Evolutionary conservation across 768 basidiomycete species (phyloP).

Genomic region (Pisolithus microcarpus): DNA sequence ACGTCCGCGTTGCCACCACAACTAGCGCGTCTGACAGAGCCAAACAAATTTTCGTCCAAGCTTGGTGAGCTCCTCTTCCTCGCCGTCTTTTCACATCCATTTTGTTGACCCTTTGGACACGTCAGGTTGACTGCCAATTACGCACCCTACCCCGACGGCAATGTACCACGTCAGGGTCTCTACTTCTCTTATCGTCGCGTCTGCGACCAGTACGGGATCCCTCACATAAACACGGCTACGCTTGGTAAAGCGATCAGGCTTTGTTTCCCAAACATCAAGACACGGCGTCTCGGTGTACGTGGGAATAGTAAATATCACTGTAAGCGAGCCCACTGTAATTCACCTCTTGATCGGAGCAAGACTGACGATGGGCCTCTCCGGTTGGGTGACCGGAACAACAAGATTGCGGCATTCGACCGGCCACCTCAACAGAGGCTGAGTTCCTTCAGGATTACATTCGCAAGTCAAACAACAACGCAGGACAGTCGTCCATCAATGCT

Average conservation of each 20-base stretch:
- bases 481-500: conserved; percentile 68
- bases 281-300: conserved; percentile 82
- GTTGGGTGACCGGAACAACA: conserved; percentile 5
- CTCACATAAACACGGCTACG: conserved; percentile 93
- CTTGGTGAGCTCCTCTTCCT: conserved; percentile 53
- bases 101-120: conserved; percentile 13
- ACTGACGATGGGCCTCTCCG: conserved; percentile 24
- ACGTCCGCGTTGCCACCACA: conserved; percentile 82
- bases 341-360: conserved; percentile 24
- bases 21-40: conserved; percentile 88
- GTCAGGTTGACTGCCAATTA: conserved; percentile 81
- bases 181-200: conserved; percentile 90
- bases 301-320: conserved; percentile 97
- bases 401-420: conserved; percentile 91
- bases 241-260: conserved; percentile 91
- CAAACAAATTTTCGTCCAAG: conserved; percentile 89
- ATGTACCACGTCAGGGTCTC: conserved; percentile 88
- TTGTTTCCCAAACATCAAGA: conserved; percentile 94
- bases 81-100: conserved; percentile 9
- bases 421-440: conserved; percentile 85
- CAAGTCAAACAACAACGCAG: conserved; percentile 82
- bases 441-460: conserved; percentile 90
- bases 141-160: conserved; percentile 85
- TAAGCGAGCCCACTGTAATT: conserved; percentile 38
- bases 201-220: conserved; percentile 88